Evolutionary conservation across 2,329 filamentous ascomycete species (phyloP).

Genomic region (Cladosporium sp.): DNA sequence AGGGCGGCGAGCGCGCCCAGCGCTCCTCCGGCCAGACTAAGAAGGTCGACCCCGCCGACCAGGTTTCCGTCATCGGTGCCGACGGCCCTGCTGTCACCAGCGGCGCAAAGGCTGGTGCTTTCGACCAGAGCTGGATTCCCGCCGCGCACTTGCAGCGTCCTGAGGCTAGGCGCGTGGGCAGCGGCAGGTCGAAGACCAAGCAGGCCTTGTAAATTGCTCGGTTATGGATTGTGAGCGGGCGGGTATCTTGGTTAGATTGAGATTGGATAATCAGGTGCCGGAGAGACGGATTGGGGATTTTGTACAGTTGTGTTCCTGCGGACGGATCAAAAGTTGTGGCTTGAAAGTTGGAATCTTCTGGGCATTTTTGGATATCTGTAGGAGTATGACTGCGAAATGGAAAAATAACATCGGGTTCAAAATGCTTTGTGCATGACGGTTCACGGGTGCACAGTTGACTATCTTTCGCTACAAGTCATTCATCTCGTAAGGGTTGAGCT

Average conservation of each 20-base stretch:
- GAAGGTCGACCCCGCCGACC: conserved; percentile 63
- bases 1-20: conserved; percentile 66
- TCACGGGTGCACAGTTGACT: not conserved
- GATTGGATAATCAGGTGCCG: not conserved
- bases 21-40: conserved; percentile 62
- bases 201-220: conserved; percentile 11
- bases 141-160: conserved; percentile 86
- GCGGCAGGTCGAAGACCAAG: conserved; percentile 46
- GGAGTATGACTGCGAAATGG: not conserved
- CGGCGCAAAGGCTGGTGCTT: conserved; percentile 63
- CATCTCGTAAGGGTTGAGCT: not conserved
- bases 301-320: not conserved
- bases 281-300: not conserved
- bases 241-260: not conserved
- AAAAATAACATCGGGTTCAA: not conserved
- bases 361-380: not conserved
- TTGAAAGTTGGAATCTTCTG: not conserved
- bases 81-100: conserved; percentile 70
- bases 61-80: conserved; percentile 64
- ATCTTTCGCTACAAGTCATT: not conserved
- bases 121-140: conserved; percentile 94
- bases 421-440: not conserved
- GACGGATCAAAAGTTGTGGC: conserved; percentile 2
- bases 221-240: not conserved
- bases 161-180: conserved; percentile 63